These are phyloP conservation scores for Colletotrichum brevisporum DNA, from an alignment of 2,329 filamentous ascomycete species.

Conservation along the genomic window DNA sequence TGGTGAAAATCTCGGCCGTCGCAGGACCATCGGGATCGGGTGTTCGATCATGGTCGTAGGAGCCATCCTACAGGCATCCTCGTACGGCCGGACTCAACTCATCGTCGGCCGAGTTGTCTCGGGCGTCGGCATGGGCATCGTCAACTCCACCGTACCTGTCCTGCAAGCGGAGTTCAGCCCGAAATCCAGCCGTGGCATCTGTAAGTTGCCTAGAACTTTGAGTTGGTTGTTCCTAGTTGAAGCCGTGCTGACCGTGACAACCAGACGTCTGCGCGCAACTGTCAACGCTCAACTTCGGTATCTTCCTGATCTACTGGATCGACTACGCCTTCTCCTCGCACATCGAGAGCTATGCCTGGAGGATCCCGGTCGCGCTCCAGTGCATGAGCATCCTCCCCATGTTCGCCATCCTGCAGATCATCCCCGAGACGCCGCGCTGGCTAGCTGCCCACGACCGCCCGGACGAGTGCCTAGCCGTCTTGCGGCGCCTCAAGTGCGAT, in stretches of 20 bases:
- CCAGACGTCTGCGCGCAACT: constrained; percentile 61
- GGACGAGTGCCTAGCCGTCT: constrained; percentile 53
- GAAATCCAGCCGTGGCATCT: constrained; percentile 53
- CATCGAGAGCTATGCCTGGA: constrained; percentile 52
- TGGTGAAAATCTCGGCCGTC: constrained; percentile 60
- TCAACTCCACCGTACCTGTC: constrained; percentile 61
- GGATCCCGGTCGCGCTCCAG: constrained; percentile 58
- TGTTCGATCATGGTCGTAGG: constrained; percentile 59
- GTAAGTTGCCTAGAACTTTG: constrained; percentile 38
- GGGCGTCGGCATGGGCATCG: constrained; percentile 61
- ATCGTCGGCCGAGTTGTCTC: constrained; percentile 62
- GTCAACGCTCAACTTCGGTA: constrained; percentile 62
- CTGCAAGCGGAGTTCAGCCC: constrained; percentile 60
- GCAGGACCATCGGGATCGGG: constrained; percentile 56
- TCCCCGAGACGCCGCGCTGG: constrained; percentile 61
- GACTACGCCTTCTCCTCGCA: constrained; percentile 57
- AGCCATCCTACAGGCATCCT: constrained; percentile 58
- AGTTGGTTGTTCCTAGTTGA: too few relatives aligned
- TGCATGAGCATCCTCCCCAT: constrained; percentile 57
- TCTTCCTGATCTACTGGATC: constrained; percentile 62
- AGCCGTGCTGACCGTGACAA: too few relatives aligned
- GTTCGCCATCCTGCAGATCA: constrained; percentile 52
- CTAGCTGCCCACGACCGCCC: constrained; percentile 54
- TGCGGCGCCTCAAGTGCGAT: constrained; percentile 53
- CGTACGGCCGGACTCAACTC: constrained; percentile 58